phyloP scores from a whole-genome alignment of 495 filamentous ascomycete species.

The Aspergillus avenaceus region DNA sequence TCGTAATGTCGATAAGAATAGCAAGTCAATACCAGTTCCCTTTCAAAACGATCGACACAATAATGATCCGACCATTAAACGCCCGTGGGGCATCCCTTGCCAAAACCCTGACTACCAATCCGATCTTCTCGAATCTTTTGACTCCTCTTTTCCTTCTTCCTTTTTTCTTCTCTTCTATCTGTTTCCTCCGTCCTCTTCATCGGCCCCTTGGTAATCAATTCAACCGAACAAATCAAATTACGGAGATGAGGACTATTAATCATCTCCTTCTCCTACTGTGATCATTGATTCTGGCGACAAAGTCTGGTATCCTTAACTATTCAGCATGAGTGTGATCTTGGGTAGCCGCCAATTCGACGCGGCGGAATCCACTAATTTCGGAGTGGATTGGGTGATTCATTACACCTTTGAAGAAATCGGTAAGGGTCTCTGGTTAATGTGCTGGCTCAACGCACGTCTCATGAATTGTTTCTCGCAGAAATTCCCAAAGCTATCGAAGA shows the following conservation, averaged over 20 bases:
- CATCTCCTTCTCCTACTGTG: background rate
- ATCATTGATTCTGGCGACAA: no score
- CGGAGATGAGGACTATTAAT: background rate
- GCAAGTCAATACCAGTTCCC: no score
- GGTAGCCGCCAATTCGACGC: constrained; percentile 11
- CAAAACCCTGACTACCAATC: no score
- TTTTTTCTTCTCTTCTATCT: background rate
- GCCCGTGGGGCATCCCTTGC: background rate
- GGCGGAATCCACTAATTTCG: constrained; percentile 33
- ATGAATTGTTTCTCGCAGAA: constrained; percentile 41
- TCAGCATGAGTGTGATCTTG: constrained; percentile 16
- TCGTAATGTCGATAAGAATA: no score
- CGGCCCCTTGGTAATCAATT: background rate
- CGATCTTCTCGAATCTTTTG: no score
- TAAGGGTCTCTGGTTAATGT: constrained; percentile 7
- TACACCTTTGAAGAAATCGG: constrained; percentile 37
- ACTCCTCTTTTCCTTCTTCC: background rate
- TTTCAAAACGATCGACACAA: background rate
- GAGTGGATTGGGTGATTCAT: constrained; percentile 42
- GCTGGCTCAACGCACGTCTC: background rate
- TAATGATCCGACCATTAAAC: background rate
- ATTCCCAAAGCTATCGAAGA: constrained; percentile 61
- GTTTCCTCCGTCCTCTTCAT: background rate
- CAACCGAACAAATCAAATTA: background rate
- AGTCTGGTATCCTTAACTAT: background rate